These are phyloP conservation scores for Candida sanyiensis DNA, from an alignment of 805 yeast genomes.

Conservation along the genomic window DNA sequence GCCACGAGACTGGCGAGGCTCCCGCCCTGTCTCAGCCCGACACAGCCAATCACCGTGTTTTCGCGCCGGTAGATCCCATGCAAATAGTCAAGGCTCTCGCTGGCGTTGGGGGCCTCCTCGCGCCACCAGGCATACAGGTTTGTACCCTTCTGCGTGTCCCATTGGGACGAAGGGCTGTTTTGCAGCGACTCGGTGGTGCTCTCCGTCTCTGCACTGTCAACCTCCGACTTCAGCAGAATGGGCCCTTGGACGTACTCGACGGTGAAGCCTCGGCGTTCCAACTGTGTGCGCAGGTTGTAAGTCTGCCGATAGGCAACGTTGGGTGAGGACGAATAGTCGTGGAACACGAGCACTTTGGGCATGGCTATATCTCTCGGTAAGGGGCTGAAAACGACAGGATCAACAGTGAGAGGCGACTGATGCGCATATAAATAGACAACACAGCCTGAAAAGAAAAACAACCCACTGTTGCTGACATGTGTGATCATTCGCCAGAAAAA, in stretches of 20 bases:
- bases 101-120: background rate
- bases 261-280: conserved; percentile 5
- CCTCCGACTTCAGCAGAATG: no score
- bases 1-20: conserved; percentile 2
- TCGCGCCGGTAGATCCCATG: background rate
- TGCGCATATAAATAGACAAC: no score
- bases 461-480: no score
- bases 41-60: conserved; percentile 5
- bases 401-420: no score
- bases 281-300: background rate
- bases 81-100: background rate
- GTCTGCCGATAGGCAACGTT: conserved; percentile 5
- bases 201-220: no score
- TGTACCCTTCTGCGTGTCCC: no score
- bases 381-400: background rate
- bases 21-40: conserved; percentile 11
- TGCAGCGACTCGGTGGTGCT: no score
- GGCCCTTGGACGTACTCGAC: conserved; percentile 6
- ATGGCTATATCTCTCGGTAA: background rate
- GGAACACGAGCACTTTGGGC: conserved; percentile 6
- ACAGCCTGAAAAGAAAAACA: no score
- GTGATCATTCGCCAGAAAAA: no score
- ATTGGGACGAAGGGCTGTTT: no score
- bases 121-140: conserved; percentile 12
- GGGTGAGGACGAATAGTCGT: conserved; percentile 7